Evolutionary conservation across 1,284 basidiomycete species (phyloP).

Genomic region (Puccinia hordei): DNA sequence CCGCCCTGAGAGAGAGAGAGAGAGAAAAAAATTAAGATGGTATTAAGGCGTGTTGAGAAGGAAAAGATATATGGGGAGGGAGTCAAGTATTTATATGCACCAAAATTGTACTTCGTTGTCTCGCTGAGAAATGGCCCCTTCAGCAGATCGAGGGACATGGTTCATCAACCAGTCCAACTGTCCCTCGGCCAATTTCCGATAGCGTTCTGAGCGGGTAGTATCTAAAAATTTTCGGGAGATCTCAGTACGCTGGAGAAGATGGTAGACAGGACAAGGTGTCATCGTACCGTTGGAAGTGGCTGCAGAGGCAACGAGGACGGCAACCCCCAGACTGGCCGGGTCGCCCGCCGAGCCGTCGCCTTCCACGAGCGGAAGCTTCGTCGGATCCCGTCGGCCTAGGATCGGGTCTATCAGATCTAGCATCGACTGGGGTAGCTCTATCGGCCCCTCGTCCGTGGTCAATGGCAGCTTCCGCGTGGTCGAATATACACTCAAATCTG

Average conservation of each 20-base stretch:
- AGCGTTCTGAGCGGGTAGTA: slow-evolving; percentile 63
- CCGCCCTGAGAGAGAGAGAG: slow-evolving; percentile 62
- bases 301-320: slow-evolving; percentile 67
- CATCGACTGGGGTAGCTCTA: not conserved
- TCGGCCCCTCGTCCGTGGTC: not conserved
- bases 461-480: slow-evolving; percentile 15
- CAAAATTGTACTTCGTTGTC: slow-evolving; percentile 67
- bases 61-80: no score
- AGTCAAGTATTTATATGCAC: no score
- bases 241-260: no score
- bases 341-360: slow-evolving; percentile 71
- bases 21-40: not conserved
- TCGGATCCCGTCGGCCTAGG: not conserved
- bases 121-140: slow-evolving; percentile 81
- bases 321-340: slow-evolving; percentile 78
- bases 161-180: slow-evolving; percentile 73
- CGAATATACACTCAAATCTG: slow-evolving; percentile 28
- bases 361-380: slow-evolving; percentile 9
- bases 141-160: slow-evolving; percentile 65
- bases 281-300: slow-evolving; percentile 21
- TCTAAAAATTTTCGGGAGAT: slow-evolving; percentile 54
- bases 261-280: no score
- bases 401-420: slow-evolving; percentile 31
- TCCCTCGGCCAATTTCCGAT: slow-evolving; percentile 68
- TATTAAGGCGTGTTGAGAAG: not conserved